Conservation (phyloP, 2,329 filamentous ascomycete species). For the Sclerotinia minor region DNA sequence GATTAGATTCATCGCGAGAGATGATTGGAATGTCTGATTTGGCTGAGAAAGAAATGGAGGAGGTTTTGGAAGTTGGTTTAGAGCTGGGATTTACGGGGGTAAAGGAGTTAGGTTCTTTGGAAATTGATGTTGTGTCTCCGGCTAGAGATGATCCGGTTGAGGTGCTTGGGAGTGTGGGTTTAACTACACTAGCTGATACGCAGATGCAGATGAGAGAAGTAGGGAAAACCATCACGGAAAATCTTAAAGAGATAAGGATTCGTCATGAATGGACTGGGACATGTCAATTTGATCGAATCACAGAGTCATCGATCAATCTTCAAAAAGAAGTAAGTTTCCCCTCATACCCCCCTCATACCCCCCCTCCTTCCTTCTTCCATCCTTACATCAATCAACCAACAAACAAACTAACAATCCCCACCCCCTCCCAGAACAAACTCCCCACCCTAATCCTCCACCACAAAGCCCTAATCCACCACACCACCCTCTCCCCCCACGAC, state of each 20-base stretch:
- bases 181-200: neutral
- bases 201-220: neutral
- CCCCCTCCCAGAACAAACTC: slow-evolving; percentile 26
- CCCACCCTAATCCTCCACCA: slow-evolving; percentile 26
- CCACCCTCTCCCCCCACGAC: slow-evolving; percentile 29
- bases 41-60: neutral
- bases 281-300: slow-evolving; percentile 25
- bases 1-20: neutral
- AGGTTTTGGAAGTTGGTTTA: neutral
- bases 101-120: neutral
- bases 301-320: slow-evolving; percentile 14
- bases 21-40: too few relatives aligned
- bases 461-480: slow-evolving; percentile 24
- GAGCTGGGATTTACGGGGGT: neutral
- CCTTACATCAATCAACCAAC: neutral
- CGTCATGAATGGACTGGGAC: slow-evolving; percentile 35
- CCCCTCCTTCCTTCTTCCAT: neutral
- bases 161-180: neutral
- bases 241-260: slow-evolving; percentile 1
- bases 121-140: neutral
- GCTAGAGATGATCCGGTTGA: neutral
- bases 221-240: neutral
- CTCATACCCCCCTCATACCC: too few relatives aligned
- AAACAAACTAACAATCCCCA: too few relatives aligned
- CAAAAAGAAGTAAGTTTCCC: slow-evolving; percentile 28